A percentile compares a stretch with the other conserved stretches of the same genome.
Conservation (phyloP, 805 yeast species). For the Phaffomyces opuntiae region DNA sequence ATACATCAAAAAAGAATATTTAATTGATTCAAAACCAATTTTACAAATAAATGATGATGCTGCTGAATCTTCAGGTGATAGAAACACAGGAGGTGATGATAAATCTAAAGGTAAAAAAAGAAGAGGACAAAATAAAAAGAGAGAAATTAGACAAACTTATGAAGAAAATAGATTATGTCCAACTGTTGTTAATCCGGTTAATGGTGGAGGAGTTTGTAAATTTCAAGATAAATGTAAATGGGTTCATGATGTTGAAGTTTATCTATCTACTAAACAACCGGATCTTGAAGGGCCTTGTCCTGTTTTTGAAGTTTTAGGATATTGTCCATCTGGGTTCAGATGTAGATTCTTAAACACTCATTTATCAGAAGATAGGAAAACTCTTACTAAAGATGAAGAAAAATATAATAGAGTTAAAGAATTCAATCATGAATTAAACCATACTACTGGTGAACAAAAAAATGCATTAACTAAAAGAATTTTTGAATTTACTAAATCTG, state of each 20-base stretch:
- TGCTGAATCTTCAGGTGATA: constrained; percentile 35
- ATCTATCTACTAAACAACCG: constrained; percentile 55
- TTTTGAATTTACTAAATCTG: constrained; percentile 51
- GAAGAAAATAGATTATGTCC: constrained; percentile 64
- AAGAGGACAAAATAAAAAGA: constrained; percentile 78
- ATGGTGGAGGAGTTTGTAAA: constrained; percentile 37
- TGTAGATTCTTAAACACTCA: constrained; percentile 89
- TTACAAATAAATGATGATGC: constrained; percentile 36
- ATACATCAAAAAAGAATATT: constrained; percentile 63
- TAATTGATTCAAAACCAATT: constrained; percentile 30
- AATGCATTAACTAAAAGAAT: constrained; percentile 39
- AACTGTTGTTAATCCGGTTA: constrained; percentile 49
- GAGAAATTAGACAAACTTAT: constrained; percentile 65
- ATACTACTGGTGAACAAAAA: constrained; percentile 38
- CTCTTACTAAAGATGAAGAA: constrained; percentile 36
- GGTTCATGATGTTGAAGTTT: constrained; percentile 66
- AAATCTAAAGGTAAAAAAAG: constrained; percentile 35
- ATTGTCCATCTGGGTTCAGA: constrained; percentile 87
- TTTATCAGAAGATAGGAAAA: constrained; percentile 35
- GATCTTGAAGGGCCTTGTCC: constrained; percentile 84
- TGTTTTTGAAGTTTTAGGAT: constrained; percentile 72
- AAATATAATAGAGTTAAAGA: constrained; percentile 28
- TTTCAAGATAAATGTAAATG: constrained; percentile 64
- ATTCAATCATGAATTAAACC: constrained; percentile 55
- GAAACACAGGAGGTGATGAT: constrained; percentile 25